Evolutionary conservation across 1,284 basidiomycete species (phyloP), one percentile per base, ranked within the genome.

Genomic region (Apiotrichum sp.): DNA sequence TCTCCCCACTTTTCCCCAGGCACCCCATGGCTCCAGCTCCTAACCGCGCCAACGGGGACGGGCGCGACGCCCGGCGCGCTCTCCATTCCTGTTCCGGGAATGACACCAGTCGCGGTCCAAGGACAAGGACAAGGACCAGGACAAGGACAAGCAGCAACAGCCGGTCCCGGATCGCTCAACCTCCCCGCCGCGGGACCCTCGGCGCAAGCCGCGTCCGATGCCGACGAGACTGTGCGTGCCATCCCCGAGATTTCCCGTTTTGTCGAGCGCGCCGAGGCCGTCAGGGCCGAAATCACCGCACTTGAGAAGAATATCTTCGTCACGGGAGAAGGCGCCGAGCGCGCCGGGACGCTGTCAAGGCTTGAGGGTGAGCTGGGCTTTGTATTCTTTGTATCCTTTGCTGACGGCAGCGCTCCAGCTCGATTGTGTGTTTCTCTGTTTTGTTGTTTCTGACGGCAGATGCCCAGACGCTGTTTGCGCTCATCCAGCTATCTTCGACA

Each of bases 381-480:
- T 14, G 34, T 42, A 9, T 41, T 31, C 4, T 4, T n/a, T 7
- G 4, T 35, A 3, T 9, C 34, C 5, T 34, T 22, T 16, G 22
- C 47, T 48, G 47, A 48, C 47, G 5, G 36, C 34, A 44, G 50
- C 53, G 7, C 47, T 62, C 3, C 61, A 62, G 38, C 51, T 62
- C 2, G 61, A 62, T 38, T 62, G 59, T 61, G 44, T 53, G 59
- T 38, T 38, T 38, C 9, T 38, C 0, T 61, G 5, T 4, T 34
- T n/a, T 6, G 13, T 6, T 9, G 14, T 29, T 31, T 44, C 55
- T 53, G 2, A 55, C 47, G 1, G 11, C 50, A 61, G 56, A 62
- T 47, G 55, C 57, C 3, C 61, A 62, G 41, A 59, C 53, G 2
- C 61, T 62, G n/a, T 45, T 62, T 35, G 57, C 51, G 11, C 61